These are phyloP conservation scores for Talaromyces sp. DNA, from an alignment of 2,329 filamentous ascomycete genomes.

Conservation along the genomic window DNA sequence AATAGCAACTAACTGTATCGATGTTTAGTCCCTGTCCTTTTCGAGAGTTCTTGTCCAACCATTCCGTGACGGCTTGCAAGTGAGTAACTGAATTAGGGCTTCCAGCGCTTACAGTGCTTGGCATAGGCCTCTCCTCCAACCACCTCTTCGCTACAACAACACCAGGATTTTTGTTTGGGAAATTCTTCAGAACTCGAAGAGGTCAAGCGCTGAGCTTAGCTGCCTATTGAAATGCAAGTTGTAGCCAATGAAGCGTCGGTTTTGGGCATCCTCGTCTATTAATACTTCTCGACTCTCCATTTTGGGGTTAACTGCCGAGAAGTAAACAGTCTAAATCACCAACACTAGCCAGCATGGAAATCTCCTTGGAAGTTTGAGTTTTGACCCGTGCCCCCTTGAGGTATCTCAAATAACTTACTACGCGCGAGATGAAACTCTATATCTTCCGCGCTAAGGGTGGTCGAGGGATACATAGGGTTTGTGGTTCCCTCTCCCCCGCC, in stretches of 20 bases:
- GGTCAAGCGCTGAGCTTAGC: background rate
- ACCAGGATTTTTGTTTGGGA: background rate
- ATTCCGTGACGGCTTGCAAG: background rate
- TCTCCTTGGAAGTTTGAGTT: background rate
- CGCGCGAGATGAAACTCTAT: conserved; percentile 14
- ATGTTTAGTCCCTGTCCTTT: background rate
- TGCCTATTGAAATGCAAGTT: background rate
- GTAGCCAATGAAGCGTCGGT: background rate
- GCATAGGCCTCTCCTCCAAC: background rate
- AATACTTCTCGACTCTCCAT: background rate
- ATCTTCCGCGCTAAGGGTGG: background rate
- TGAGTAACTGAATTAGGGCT: conserved; percentile 11
- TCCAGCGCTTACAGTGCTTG: background rate
- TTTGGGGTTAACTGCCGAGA: background rate
- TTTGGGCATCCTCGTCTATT: background rate
- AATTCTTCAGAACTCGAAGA: background rate
- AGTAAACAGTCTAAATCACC: background rate
- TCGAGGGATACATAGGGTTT: conserved; percentile 6
- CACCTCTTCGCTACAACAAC: background rate
- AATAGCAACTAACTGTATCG: background rate
- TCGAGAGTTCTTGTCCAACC: conserved; percentile 5
- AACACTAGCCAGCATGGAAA: background rate
- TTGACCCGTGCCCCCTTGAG: background rate
- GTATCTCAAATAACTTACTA: conserved; percentile 13
- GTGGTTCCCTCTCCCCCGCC: background rate